Conservation (phyloP, 1,284 basidiomycete species). For the Acaromyces ingoldii region DNA sequence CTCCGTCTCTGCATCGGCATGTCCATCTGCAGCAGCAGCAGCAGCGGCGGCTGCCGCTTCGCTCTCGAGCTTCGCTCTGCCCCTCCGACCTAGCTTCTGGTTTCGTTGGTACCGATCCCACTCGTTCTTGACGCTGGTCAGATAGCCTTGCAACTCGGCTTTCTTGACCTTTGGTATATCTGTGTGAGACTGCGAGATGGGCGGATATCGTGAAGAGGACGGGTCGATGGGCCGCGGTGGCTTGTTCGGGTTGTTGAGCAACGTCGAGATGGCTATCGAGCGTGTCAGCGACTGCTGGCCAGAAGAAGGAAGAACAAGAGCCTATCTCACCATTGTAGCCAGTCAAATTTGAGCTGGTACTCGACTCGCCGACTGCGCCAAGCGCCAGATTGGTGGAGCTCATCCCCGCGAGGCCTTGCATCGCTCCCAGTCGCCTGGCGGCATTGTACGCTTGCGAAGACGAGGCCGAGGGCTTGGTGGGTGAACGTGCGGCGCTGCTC, state of each 20-base stretch:
- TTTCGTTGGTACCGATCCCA: conserved; percentile 49
- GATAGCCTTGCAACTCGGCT: conserved; percentile 37
- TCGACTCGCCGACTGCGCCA: neutral
- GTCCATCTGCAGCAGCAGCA: too few relatives aligned
- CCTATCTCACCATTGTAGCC: conserved; percentile 26
- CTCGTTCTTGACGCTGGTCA: conserved; percentile 30
- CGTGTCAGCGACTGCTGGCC: neutral
- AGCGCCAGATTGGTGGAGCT: conserved; percentile 6
- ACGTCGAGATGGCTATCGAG: conserved; percentile 18
- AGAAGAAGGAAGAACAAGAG: neutral
- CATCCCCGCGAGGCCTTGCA: conserved; percentile 1
- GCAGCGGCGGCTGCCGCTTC: conserved; percentile 12
- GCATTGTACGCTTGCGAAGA: neutral
- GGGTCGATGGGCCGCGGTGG: conserved; percentile 44
- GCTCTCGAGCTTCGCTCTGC: conserved; percentile 20
- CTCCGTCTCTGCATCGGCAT: conserved; percentile 8
- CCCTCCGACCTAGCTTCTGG: conserved; percentile 25
- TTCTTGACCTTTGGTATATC: conserved; percentile 35
- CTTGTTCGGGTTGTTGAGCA: conserved; percentile 44
- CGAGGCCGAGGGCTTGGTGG: too few relatives aligned
- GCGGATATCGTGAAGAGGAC: conserved; percentile 39
- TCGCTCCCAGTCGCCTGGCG: neutral
- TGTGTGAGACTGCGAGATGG: conserved; percentile 32
- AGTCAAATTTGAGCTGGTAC: neutral
- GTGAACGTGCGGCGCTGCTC: neutral